Percentiles rank a stretch among this genome's conserved stretches.
These are phyloP conservation scores for Lactarius vividus DNA, from an alignment of 768 basidiomycete genomes.

Conservation along the genomic window DNA sequence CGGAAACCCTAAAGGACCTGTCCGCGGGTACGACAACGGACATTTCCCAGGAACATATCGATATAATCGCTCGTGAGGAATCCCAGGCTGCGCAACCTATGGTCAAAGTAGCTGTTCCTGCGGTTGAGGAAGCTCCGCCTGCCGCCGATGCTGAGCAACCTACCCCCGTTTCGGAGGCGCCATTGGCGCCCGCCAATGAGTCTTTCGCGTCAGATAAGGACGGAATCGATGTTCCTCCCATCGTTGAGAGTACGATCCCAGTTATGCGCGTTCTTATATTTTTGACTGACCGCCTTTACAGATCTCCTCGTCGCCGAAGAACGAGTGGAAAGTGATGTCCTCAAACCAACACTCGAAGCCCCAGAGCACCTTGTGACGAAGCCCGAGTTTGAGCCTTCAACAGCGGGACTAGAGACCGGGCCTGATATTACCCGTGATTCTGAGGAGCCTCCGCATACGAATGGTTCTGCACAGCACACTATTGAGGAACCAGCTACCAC, in stretches of 20 bases:
- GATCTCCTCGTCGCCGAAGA: conserved; percentile 1
- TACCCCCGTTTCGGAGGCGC: not conserved
- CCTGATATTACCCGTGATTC: not conserved
- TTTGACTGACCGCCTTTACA: conserved; percentile 4
- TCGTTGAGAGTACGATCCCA: conserved; percentile 11
- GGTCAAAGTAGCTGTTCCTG: not conserved
- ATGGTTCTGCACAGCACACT: not conserved
- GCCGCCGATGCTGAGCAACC: not conserved
- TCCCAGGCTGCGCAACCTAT: not conserved
- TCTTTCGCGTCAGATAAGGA: not conserved
- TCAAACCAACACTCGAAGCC: not conserved
- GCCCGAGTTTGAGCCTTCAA: not conserved
- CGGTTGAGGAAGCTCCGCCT: not conserved
- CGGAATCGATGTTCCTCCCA: not conserved
- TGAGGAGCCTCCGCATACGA: not conserved
- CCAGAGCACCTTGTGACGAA: not conserved
- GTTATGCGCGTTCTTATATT: not conserved
- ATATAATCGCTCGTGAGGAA: not conserved
- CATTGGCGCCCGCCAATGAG: not conserved
- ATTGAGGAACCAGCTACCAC: not conserved
- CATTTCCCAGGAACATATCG: not conserved
- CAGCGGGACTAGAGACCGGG: not conserved
- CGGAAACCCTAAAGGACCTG: not conserved
- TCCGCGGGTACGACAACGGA: not conserved
- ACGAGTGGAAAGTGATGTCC: not conserved